A percentile compares a stretch with the other conserved stretches of the same genome.
These are phyloP conservation scores for Leccinum subgranulosum DNA, from an alignment of 768 basidiomycete genomes.

Conservation along the genomic window DNA sequence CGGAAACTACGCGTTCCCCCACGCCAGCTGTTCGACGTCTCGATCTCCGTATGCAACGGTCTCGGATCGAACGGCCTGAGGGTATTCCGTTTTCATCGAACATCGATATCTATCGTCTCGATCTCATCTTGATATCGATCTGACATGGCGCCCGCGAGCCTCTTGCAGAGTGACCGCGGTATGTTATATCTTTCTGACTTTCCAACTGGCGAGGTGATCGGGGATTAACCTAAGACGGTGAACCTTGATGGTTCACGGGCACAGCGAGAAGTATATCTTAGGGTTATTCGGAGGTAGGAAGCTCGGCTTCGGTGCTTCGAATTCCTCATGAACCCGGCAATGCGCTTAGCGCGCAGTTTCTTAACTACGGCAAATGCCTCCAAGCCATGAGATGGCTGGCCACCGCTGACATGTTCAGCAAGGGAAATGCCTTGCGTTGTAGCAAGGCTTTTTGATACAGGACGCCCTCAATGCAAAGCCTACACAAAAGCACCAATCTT, in stretches of 20 bases:
- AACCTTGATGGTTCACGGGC: not conserved
- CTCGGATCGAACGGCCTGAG: constrained; percentile 3
- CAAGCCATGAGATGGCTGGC: not conserved
- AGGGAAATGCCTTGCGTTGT: not conserved
- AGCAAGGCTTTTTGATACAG: constrained; percentile 9
- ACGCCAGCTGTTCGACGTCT: not conserved
- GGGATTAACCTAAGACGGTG: not conserved
- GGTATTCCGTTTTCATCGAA: not conserved
- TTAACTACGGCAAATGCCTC: not conserved
- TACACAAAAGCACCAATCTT: constrained; percentile 40
- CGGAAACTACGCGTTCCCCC: not conserved
- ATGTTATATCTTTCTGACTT: not conserved
- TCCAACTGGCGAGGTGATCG: not conserved
- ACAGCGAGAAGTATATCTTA: too few species aligned
- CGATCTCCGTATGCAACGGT: constrained; percentile 14
- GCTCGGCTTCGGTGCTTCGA: not conserved
- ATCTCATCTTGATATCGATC: constrained; percentile 7
- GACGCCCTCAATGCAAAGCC: not conserved
- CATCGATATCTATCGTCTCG: not conserved
- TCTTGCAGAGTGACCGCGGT: not conserved
- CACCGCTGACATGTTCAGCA: not conserved
- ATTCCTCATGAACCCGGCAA: not conserved
- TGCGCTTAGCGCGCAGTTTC: not conserved
- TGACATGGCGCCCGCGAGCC: constrained; percentile 17
- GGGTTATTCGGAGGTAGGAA: not conserved